Evolutionary conservation across 2,329 filamentous ascomycete genomes (phyloP).

Genomic region (Drechmeria coniospora): DNA sequence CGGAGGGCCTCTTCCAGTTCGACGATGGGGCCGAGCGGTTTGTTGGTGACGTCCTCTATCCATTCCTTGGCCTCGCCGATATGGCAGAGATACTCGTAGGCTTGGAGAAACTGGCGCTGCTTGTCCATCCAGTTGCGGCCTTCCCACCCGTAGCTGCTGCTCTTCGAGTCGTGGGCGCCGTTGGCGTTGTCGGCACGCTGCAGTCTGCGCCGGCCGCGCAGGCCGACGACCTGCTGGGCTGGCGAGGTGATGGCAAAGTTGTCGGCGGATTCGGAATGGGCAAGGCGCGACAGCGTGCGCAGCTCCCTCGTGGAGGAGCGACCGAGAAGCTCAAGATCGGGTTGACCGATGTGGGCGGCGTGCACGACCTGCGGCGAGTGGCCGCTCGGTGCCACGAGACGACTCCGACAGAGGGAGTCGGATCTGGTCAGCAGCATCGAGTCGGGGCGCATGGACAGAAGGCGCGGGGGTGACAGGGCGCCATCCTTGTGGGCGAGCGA

Average conservation of each 20-base stretch:
- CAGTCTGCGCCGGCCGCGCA: slow-evolving; percentile 69
- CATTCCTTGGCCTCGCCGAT: slow-evolving; percentile 98
- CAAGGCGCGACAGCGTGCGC: slow-evolving; percentile 70
- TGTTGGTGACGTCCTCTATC: slow-evolving; percentile 84
- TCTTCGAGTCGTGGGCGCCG: slow-evolving; percentile 29
- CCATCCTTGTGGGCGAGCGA: slow-evolving; percentile 31
- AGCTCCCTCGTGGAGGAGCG: slow-evolving; percentile 84
- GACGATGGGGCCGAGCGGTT: slow-evolving; percentile 78
- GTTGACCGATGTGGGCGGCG: slow-evolving; percentile 36
- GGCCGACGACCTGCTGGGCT: slow-evolving; percentile 72
- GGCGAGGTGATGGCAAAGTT: slow-evolving; percentile 68
- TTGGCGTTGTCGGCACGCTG: slow-evolving; percentile 51
- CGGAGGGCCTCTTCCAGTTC: slow-evolving; percentile 84
- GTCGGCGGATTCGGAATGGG: slow-evolving; percentile 57
- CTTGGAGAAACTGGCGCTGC: slow-evolving; percentile 87
- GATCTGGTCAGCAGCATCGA: slow-evolving; percentile 46
- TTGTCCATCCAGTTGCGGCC: slow-evolving; percentile 97
- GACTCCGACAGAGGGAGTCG: slow-evolving; percentile 31
- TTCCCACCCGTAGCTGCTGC: slow-evolving; percentile 53
- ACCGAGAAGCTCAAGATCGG: slow-evolving; percentile 68
- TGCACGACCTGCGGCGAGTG: slow-evolving; percentile 17
- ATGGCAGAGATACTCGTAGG: slow-evolving; percentile 96
- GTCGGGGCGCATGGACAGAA: slow-evolving; percentile 33
- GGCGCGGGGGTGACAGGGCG: slow-evolving; percentile 25
- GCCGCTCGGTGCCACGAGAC: slow-evolving; percentile 15